Evolutionary conservation across 177 flowering plant genomes (phyloP).

Genomic region (Tripterygium wilfordii): DNA sequence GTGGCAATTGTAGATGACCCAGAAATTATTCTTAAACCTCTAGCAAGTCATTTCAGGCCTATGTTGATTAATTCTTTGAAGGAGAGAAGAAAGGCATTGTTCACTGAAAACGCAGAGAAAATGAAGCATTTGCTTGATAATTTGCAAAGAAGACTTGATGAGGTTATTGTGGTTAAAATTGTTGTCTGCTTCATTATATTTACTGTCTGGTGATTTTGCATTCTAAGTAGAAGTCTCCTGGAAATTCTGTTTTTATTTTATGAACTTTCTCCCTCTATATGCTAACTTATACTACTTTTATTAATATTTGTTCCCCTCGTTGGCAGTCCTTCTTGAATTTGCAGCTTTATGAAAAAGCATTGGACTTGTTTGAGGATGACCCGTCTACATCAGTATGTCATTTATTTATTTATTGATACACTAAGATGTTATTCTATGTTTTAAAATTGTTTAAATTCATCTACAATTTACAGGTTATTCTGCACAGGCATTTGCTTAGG

Average conservation of each 20-base stretch:
- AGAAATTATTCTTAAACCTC: constrained; percentile 41
- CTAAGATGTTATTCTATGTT: background rate
- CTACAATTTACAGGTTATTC: constrained; percentile 47
- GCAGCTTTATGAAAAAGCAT: constrained; percentile 91
- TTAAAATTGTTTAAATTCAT: too few relatives aligned
- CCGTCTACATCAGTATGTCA: constrained; percentile 72
- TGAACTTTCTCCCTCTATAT: background rate
- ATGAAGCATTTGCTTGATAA: constrained; percentile 61
- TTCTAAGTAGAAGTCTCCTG: background rate
- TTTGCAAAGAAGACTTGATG: constrained; percentile 80
- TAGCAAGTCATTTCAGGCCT: constrained; percentile 74
- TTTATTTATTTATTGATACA: background rate
- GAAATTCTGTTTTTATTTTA: too few relatives aligned
- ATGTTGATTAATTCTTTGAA: constrained; percentile 67
- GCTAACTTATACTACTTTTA: background rate
- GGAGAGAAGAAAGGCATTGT: constrained; percentile 65
- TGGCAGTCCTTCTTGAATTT: constrained; percentile 68
- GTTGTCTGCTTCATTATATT: background rate
- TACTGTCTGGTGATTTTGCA: background rate
- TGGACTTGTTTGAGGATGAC: constrained; percentile 92
- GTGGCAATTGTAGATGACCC: constrained; percentile 61
- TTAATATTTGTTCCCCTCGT: constrained; percentile 1
- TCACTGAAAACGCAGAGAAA: constrained; percentile 67
- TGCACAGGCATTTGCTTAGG: constrained; percentile 84
- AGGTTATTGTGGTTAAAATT: constrained; percentile 39